Percentiles rank a stretch among this genome's conserved stretches.
Evolutionary conservation across 192 early-diverging fungal species (phyloP).

Genomic region (Backusella parvicylindrica): DNA sequence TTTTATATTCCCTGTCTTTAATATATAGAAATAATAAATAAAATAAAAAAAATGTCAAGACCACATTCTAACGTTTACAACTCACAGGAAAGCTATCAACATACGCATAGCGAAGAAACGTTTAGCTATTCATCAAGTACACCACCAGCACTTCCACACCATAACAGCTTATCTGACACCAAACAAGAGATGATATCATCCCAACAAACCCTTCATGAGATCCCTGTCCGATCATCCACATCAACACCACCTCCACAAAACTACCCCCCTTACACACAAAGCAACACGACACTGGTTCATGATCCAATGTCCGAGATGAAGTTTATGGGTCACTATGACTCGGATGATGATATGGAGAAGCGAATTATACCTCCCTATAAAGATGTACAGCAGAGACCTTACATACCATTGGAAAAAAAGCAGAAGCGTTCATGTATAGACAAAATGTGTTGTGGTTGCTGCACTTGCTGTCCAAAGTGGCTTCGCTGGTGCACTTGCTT

Average conservation of each 20-base stretch:
- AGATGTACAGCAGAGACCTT: not conserved
- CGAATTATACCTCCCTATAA: not conserved
- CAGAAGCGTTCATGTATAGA: slow-evolving; percentile 24
- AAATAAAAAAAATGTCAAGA: not conserved
- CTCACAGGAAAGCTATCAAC: not conserved
- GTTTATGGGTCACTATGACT: slow-evolving; percentile 6
- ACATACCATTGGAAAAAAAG: not conserved
- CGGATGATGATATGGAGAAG: slow-evolving; percentile 12
- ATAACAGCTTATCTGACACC: not conserved
- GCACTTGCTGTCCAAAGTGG: slow-evolving; percentile 33
- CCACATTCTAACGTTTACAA: not conserved
- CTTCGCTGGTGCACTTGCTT: slow-evolving; percentile 42
- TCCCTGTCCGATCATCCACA: not conserved
- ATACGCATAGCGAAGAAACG: not conserved
- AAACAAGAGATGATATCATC: not conserved
- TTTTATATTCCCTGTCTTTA: not conserved
- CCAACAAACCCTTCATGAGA: not conserved
- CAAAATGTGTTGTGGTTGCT: slow-evolving; percentile 29
- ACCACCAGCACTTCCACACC: not conserved
- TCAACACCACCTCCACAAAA: not conserved
- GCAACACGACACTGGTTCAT: not conserved
- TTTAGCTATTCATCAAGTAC: not conserved
- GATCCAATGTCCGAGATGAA: slow-evolving; percentile 12
- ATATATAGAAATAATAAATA: not conserved
- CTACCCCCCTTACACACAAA: not conserved